Base-by-base conservation (phyloP, 106 monocot genomes). In the Posidonia australis region DNA sequence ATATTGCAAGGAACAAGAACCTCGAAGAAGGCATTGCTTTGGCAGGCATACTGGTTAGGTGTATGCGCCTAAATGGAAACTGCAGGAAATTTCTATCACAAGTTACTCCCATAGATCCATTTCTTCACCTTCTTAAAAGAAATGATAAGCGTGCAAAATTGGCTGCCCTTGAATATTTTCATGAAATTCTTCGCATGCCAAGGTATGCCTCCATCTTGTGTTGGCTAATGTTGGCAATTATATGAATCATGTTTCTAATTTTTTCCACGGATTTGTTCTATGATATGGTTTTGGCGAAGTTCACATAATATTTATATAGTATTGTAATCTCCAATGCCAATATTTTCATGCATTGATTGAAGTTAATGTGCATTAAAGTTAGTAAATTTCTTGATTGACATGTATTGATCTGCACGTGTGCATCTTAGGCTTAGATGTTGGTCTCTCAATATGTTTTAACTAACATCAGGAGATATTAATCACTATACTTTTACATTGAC, bases 51-150 rank as follows among this genome's bases (percentile, higher is more conserved):
- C 77, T 98, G 27, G 85, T 90, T 45, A 98, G 77, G 54, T 98
- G 96, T 28, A 87, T 98, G 82, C 82, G 82, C 22, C 70, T 84
- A 44, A 90, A 81, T 75, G 87, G 78, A 42, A 87, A 85, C 57
- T 90, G 87, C 71, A 87, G 78, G 60, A 98, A 90, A 43, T 90
- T 90, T 73, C 71, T 98, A 48, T 98, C 84, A 32, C 87, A 87
- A 68, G 78, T 83, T 67, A 83, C 87, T 44, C 84, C 90, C 64
- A 66, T 90, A 17, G 82, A 83, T 13, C 90, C 87, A 57, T 98
- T 98, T 67, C 77, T 98, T 20, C 77, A 87, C 44, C 77, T 98
- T 25, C 60, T 98, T 16, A 75, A 63, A 70, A 79, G 77, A 49
- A 78, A 70, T 56, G 81, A 85, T 41, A 71, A 45, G 29, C 74